Evolutionary conservation across 768 basidiomycete genomes (phyloP).

Genomic region (Boletus pseudo-olivaceus): DNA sequence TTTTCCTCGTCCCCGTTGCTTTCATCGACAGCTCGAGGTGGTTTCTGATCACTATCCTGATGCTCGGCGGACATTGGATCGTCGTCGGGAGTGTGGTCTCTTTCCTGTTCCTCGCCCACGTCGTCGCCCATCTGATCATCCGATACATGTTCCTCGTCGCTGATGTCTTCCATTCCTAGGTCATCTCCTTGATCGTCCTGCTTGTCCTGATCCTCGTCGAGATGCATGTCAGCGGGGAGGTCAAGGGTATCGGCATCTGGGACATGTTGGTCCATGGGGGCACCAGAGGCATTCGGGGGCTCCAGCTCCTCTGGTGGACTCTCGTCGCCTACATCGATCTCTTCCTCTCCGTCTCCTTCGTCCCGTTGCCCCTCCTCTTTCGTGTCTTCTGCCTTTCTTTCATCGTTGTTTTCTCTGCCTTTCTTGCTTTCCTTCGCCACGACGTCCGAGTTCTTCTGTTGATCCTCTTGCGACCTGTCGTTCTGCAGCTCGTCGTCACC

Average conservation of each 20-base stretch:
- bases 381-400: conserved; percentile 32
- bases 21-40: conserved; percentile 17
- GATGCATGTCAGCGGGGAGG: conserved; percentile 81
- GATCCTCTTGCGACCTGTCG: conserved; percentile 51
- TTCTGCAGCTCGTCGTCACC: conserved; percentile 54
- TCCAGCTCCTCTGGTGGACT: conserved; percentile 45
- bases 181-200: conserved; percentile 26
- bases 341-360: conserved; percentile 27
- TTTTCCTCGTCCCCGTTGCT: conserved; percentile 19
- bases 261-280: conserved; percentile 71
- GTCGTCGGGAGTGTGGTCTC: conserved; percentile 11
- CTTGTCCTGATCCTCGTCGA: conserved; percentile 40
- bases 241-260: conserved; percentile 82
- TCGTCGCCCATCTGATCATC: conserved; percentile 32
- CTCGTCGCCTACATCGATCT: conserved; percentile 8
- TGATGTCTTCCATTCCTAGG: conserved; percentile 36
- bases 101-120: conserved; percentile 1
- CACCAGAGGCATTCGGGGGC: conserved; percentile 50
- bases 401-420: conserved; percentile 28
- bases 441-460: conserved; percentile 57
- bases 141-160: conserved; percentile 25
- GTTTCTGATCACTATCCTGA: conserved; percentile 21
- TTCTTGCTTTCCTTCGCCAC: conserved; percentile 71
- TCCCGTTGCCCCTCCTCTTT: conserved; percentile 28
- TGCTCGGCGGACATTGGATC: conserved; percentile 23